Evolutionary conservation across 768 basidiomycete species (phyloP).

Genomic region (Phlebiopsis gigantea): DNA sequence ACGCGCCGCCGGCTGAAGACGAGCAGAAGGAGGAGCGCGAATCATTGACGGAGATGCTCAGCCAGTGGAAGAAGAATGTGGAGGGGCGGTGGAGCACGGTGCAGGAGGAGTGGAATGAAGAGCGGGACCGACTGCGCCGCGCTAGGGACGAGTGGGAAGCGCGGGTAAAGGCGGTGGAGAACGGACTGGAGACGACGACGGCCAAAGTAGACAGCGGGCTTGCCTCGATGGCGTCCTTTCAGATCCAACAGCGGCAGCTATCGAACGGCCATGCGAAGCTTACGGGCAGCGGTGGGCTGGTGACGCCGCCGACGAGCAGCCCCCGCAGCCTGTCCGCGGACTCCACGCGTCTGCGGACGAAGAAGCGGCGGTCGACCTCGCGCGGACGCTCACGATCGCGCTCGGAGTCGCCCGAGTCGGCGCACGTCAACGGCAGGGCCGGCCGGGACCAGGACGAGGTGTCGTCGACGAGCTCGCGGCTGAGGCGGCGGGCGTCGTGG

Average conservation of each 20-base stretch:
- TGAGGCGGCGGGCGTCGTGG: conserved; percentile 23
- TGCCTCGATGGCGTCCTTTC: conserved; percentile 24
- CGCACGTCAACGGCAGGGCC: conserved; percentile 3
- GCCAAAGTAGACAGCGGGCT: conserved; percentile 30
- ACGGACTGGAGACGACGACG: conserved; percentile 43
- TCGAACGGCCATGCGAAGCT: conserved; percentile 28
- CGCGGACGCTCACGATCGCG: conserved; percentile 33
- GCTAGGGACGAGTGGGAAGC: conserved; percentile 83
- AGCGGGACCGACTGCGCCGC: conserved; percentile 66
- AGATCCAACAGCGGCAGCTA: conserved; percentile 32
- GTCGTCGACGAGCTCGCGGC: conserved; percentile 4
- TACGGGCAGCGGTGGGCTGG: conserved; percentile 43
- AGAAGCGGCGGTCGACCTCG: conserved; percentile 27
- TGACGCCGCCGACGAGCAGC: conserved; percentile 74
- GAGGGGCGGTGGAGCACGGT: conserved; percentile 77
- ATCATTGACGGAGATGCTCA: conserved; percentile 47
- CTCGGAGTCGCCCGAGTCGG: conserved; percentile 27
- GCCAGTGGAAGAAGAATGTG: conserved; percentile 72
- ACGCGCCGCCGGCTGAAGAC: too few species aligned
- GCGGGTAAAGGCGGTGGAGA: conserved; percentile 48
- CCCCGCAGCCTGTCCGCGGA: conserved; percentile 68
- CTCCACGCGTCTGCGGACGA: conserved; percentile 30
- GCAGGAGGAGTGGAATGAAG: conserved; percentile 77
- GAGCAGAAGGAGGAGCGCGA: conserved; percentile 37
- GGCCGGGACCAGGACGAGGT: conserved; percentile 4